These are phyloP conservation scores for Drechmeria coniospora DNA, from an alignment of 2,329 filamentous ascomycete genomes.

Conservation along the genomic window DNA sequence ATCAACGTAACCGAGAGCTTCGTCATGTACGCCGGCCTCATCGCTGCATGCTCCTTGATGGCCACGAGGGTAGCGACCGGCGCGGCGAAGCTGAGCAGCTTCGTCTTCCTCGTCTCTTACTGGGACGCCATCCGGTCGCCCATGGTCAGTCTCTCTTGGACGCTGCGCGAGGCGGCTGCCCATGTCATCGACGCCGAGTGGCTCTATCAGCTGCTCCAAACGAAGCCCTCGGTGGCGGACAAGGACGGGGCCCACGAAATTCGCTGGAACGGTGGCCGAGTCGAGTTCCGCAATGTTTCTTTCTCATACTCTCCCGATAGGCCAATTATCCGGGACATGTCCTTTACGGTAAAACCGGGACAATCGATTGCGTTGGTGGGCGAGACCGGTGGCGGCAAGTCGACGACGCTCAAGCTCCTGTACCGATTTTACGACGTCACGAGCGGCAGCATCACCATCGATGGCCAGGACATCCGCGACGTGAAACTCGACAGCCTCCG, in stretches of 20 bases:
- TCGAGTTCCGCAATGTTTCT: slow-evolving; percentile 36
- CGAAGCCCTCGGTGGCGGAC: slow-evolving; percentile 38
- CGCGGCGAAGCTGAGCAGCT: slow-evolving; percentile 19
- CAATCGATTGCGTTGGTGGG: slow-evolving; percentile 46
- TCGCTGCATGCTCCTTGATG: slow-evolving; percentile 2
- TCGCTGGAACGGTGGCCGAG: slow-evolving; percentile 26
- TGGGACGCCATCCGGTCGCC: slow-evolving; percentile 34
- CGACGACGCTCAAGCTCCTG: slow-evolving; percentile 44
- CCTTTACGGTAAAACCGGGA: slow-evolving; percentile 31
- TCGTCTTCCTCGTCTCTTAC: slow-evolving; percentile 50
- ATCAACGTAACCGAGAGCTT: slow-evolving; percentile 3
- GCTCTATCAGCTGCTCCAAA: slow-evolving; percentile 39
- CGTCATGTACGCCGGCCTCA: slow-evolving; percentile 6
- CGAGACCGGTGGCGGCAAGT: slow-evolving; percentile 47
- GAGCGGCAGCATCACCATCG: slow-evolving; percentile 36
- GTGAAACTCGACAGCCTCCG: slow-evolving; percentile 43
- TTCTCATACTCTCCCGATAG: slow-evolving; percentile 41
- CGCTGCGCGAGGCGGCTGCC: slow-evolving; percentile 10
- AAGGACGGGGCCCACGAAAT: slow-evolving; percentile 28
- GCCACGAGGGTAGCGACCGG: slow-evolving; percentile 2
- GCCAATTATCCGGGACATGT: slow-evolving; percentile 31
- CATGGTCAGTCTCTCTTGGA: slow-evolving; percentile 16
- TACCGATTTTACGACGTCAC: slow-evolving; percentile 45
- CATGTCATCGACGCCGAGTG: slow-evolving; percentile 52
- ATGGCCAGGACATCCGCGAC: slow-evolving; percentile 43